These are phyloP conservation scores for Tritrichomonas foetus DNA, from an alignment of 208 protist genomes.

Conservation along the genomic window DNA sequence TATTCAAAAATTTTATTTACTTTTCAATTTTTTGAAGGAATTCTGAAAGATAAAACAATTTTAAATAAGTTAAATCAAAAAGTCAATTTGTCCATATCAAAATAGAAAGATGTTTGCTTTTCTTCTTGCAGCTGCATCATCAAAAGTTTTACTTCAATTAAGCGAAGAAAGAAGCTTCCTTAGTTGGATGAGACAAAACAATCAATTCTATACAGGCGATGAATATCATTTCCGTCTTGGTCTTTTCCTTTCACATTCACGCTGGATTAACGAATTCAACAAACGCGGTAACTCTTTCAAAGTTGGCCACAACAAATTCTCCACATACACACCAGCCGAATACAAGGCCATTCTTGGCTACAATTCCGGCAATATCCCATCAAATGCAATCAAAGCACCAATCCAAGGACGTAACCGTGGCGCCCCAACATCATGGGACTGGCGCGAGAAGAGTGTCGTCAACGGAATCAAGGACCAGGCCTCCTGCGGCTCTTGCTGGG, in stretches of 20 bases:
- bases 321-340: background rate
- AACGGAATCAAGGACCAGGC: slow-evolving; percentile 53
- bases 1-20: too few relatives aligned
- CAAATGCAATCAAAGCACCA: too few relatives aligned
- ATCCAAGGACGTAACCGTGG: background rate
- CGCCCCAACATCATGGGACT: slow-evolving; percentile 56
- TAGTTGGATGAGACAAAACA: background rate
- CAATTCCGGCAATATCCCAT: background rate
- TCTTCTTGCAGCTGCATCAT: background rate
- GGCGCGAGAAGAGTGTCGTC: slow-evolving; percentile 58
- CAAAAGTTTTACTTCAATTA: background rate
- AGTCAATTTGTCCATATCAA: too few relatives aligned
- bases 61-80: too few relatives aligned
- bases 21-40: too few relatives aligned
- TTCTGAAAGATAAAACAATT: too few relatives aligned
- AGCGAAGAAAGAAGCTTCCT: background rate
- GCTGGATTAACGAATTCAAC: background rate
- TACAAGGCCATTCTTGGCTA: background rate
- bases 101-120: too few relatives aligned
- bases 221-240: background rate
- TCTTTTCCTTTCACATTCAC: background rate
- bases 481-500: background rate
- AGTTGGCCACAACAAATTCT: background rate
- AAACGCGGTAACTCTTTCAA: background rate
- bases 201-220: too few relatives aligned